Evolutionary conservation across 106 monocot species (phyloP).

Genomic region (Gastrodia elata): DNA sequence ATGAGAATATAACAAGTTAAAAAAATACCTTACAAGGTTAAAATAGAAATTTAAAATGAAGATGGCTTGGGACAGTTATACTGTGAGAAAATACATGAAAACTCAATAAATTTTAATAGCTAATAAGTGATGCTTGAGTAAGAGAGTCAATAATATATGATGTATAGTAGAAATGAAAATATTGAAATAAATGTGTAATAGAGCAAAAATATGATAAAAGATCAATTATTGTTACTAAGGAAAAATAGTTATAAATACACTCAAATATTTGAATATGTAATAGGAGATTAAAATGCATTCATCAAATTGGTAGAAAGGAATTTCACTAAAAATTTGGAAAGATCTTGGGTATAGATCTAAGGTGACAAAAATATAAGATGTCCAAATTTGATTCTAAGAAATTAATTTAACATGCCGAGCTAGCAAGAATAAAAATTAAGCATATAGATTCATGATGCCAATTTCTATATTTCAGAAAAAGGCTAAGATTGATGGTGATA

Average conservation of each 20-base stretch:
- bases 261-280: no score
- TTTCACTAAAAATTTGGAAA: not conserved
- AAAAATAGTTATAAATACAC: no score
- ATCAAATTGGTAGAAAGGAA: not conserved
- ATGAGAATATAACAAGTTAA: no score
- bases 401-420: not conserved
- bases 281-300: not conserved
- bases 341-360: not conserved
- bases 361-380: not conserved
- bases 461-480: not conserved
- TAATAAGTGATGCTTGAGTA: not conserved
- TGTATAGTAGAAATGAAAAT: not conserved
- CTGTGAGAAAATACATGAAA: not conserved
- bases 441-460: not conserved
- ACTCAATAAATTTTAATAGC: no score
- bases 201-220: no score
- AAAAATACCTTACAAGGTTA: not conserved
- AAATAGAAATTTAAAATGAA: no score
- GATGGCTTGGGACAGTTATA: not conserved
- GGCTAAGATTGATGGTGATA: not conserved
- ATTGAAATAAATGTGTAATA: not conserved
- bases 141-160: not conserved
- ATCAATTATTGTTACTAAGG: no score
- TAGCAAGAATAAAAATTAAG: not conserved
- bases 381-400: not conserved